A percentile compares a stretch with the other conserved stretches of the same genome.
Evolutionary conservation across 179 eudicot genomes (phyloP).

Genomic region (Sideroxylon spinosum): DNA sequence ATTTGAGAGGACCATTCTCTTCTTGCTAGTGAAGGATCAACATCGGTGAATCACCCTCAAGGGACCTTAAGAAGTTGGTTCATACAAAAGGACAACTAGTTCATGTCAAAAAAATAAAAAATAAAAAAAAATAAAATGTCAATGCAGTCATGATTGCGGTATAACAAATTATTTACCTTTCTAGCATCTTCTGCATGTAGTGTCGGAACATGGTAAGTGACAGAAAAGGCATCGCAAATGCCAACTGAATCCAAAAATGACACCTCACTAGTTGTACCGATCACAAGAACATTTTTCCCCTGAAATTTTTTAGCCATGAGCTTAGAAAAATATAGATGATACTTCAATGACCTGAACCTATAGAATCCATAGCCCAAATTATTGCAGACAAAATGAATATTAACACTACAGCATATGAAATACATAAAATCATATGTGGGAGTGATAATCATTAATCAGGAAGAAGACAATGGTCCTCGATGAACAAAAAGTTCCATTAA

Average conservation of each 20-base stretch:
- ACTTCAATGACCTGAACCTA: neutral
- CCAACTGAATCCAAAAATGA: constrained; percentile 84
- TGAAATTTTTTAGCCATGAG: constrained; percentile 20
- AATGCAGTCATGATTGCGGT: neutral
- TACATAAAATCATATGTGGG: neutral
- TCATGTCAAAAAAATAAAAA: too few species aligned
- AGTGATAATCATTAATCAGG: neutral
- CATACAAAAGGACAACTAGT: too few species aligned
- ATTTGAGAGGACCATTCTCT: too few species aligned
- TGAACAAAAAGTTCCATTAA: neutral
- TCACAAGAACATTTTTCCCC: constrained; percentile 87
- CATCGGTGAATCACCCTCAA: too few species aligned
- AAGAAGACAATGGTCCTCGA: neutral
- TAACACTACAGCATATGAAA: neutral
- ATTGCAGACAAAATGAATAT: neutral
- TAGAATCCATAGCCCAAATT: neutral
- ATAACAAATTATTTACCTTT: constrained; percentile 41
- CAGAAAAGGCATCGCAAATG: constrained; percentile 78
- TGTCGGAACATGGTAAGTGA: constrained; percentile 81
- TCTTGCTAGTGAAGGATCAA: too few species aligned
- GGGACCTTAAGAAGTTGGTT: too few species aligned
- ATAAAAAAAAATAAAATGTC: neutral
- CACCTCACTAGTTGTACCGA: constrained; percentile 96
- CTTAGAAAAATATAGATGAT: neutral
- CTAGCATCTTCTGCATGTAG: constrained; percentile 83